These are phyloP conservation scores for Yamadazyma akitaensis DNA, from an alignment of 805 yeast genomes.

Conservation along the genomic window DNA sequence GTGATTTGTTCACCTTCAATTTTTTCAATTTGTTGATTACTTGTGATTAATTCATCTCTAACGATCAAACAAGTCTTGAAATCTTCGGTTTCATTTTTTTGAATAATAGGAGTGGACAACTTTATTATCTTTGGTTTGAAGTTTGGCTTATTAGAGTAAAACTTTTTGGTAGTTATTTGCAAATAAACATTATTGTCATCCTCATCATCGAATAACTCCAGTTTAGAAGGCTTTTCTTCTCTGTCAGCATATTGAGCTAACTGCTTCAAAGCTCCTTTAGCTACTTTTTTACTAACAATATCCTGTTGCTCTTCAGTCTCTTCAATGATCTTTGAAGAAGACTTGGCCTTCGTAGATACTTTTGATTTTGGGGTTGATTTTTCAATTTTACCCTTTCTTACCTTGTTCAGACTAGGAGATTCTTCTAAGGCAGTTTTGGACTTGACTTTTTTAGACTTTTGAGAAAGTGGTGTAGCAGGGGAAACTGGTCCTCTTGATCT, in stretches of 20 bases:
- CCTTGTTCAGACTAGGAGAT: conserved; percentile 23
- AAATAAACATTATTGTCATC: conserved; percentile 55
- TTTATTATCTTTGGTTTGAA: conserved; percentile 53
- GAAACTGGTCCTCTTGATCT: conserved; percentile 27
- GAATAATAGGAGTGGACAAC: conserved; percentile 46
- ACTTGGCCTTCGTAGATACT: conserved; percentile 13
- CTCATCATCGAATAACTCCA: conserved; percentile 49
- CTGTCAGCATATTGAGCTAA: conserved; percentile 56
- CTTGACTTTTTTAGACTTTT: conserved; percentile 21
- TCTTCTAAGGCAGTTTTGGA: conserved; percentile 19
- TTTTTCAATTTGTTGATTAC: conserved; percentile 39
- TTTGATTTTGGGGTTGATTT: conserved; percentile 10
- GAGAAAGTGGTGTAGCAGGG: conserved; percentile 25
- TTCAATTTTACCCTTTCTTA: conserved; percentile 17
- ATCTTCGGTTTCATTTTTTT: conserved; percentile 31
- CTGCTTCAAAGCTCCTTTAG: conserved; percentile 56
- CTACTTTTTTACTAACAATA: conserved; percentile 20
- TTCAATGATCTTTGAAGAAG: conserved; percentile 30
- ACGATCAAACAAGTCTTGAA: conserved; percentile 63
- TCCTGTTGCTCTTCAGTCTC: not conserved
- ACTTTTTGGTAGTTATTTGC: conserved; percentile 63
- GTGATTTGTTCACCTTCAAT: conserved; percentile 48
- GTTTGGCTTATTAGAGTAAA: conserved; percentile 54
- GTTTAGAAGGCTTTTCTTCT: conserved; percentile 23
- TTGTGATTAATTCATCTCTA: conserved; percentile 54